Evolutionary conservation across 2,329 filamentous ascomycete genomes (phyloP).

Genomic region (Didymella lethalis): DNA sequence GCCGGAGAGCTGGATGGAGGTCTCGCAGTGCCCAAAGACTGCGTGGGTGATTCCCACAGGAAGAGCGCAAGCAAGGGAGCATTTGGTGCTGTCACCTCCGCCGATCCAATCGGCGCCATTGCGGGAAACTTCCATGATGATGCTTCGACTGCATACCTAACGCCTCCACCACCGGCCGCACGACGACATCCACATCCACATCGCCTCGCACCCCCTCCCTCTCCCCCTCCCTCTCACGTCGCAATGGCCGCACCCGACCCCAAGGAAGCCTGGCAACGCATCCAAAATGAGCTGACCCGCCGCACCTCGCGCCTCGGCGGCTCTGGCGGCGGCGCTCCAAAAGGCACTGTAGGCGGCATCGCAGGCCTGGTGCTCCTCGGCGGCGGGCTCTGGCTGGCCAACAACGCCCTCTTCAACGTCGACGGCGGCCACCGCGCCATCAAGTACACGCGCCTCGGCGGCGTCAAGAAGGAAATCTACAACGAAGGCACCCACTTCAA

Average conservation of each 20-base stretch:
- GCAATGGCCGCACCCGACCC: constrained; percentile 60
- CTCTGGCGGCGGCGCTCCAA: constrained; percentile 58
- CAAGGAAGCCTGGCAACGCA: constrained; percentile 70
- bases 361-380: constrained; percentile 63
- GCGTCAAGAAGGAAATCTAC: constrained; percentile 97
- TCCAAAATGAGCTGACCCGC: constrained; percentile 67
- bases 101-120: constrained; percentile 27
- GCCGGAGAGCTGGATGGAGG: background rate
- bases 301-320: constrained; percentile 57
- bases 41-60: too few species aligned
- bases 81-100: too few species aligned
- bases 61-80: constrained; percentile 1
- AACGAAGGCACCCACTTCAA: constrained; percentile 95
- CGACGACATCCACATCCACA: too few species aligned
- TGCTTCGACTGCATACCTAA: constrained; percentile 35
- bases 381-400: constrained; percentile 62
- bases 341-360: constrained; percentile 63
- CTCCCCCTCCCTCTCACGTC: constrained; percentile 7
- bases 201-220: background rate
- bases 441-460: constrained; percentile 92
- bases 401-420: constrained; percentile 77
- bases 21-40: background rate
- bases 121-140: constrained; percentile 40
- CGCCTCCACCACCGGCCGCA: constrained; percentile 1
- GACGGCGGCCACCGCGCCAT: constrained; percentile 99